Evolutionary conservation across 306 rosid genomes (phyloP), one percentile per base, ranked within the genome.

Genomic region (Senna siamea): DNA sequence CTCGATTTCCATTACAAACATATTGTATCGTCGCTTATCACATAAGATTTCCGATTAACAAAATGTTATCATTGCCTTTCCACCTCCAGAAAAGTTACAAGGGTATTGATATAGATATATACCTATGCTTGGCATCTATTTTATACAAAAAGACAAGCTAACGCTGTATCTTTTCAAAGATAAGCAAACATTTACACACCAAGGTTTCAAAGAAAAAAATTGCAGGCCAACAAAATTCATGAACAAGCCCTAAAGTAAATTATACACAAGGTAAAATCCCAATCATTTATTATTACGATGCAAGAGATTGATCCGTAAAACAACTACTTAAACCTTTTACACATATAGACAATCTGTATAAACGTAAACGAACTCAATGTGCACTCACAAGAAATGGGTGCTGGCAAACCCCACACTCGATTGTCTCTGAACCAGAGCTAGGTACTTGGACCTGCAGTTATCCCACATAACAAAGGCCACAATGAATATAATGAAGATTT

Each of bases 331-430:
- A 63, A 75, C 66, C 67, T 37, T 37, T 37, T 2, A 37, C 37
- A 73, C 62, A 37, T 26, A 46, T 70, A 51, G 67, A 68, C 85
- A 35, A 15, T 40, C 69, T 60, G 62, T 35, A 59, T 66, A 46
- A 30, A 13, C 32, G 81, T 44, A 23, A 61, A 66, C 65, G 55
- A 76, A 76, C 14, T 95, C 92, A 95, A 75, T 90, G 92, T 71
- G 96, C 87, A 84, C 93, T 87, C 70, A 95, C 98, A 74, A 95
- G 98, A 84, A 95, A 95, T 35, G 99, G 97, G 79, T 90, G 88
- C 83, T 95, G 98, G 87, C 99, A 95, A 77, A 92, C 99, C 71
- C 99, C 99, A 64, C 98, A 95, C 63, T 95, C 99, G 1, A 95
- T 92, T 44, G 99, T 95, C 83, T 95, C 99, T 0, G 99, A 92